Conservation (phyloP, 352 stramenopile species). For the Phytophthora meadii region DNA sequence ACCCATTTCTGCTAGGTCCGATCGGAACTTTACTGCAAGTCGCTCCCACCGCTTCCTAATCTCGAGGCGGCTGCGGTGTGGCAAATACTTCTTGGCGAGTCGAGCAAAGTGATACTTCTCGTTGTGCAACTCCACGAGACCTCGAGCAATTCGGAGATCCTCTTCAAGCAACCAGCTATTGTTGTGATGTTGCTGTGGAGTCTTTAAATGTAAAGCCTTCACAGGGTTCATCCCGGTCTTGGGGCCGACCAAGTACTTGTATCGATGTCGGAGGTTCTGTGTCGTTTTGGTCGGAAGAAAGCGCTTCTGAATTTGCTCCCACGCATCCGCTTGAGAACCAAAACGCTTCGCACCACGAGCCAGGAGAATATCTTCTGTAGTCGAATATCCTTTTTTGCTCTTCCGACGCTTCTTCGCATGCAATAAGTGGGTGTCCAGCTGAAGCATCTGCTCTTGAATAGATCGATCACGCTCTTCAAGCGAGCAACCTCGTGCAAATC, state of each 20-base stretch:
- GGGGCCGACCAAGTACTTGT: slow-evolving; percentile 72
- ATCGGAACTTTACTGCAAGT: slow-evolving; percentile 42
- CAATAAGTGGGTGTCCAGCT: slow-evolving; percentile 80
- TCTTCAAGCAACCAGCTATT: slow-evolving; percentile 80
- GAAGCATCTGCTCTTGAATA: slow-evolving; percentile 68
- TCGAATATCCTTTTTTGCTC: slow-evolving; percentile 59
- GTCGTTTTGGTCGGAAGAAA: slow-evolving; percentile 70
- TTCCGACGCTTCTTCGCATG: slow-evolving; percentile 48
- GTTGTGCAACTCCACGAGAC: slow-evolving; percentile 68
- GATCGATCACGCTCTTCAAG: slow-evolving; percentile 57
- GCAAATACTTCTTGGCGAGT: slow-evolving; percentile 63
- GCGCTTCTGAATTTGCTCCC: slow-evolving; percentile 65
- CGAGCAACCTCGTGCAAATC: slow-evolving; percentile 52
- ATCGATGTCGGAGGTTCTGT: slow-evolving; percentile 62
- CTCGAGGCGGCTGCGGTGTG: slow-evolving; percentile 70
- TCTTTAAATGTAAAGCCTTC: slow-evolving; percentile 64
- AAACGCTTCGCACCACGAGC: slow-evolving; percentile 75
- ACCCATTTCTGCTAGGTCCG: slow-evolving; percentile 33
- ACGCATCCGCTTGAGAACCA: slow-evolving; percentile 54
- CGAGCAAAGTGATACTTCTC: slow-evolving; percentile 70
- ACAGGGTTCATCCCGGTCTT: slow-evolving; percentile 67
- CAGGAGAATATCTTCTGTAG: slow-evolving; percentile 69
- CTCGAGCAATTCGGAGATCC: slow-evolving; percentile 77
- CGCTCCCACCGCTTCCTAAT: slow-evolving; percentile 75
- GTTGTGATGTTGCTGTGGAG: slow-evolving; percentile 40